Conservation (phyloP, 2,329 filamentous ascomycete genomes). For the Pleomassaria siparia region DNA sequence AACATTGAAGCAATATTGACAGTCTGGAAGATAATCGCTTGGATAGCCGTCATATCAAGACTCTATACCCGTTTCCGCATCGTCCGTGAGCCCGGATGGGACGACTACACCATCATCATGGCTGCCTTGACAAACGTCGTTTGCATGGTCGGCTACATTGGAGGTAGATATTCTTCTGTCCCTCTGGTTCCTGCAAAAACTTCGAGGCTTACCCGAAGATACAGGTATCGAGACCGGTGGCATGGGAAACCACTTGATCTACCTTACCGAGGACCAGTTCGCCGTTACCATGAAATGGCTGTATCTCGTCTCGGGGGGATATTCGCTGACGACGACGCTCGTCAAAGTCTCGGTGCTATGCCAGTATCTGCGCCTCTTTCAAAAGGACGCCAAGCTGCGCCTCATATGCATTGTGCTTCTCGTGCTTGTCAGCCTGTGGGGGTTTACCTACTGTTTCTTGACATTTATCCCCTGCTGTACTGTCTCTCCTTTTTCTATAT, state of each 20-base stretch:
- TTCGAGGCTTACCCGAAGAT: conserved; percentile 3
- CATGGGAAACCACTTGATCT: conserved; percentile 33
- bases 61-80: conserved; percentile 29
- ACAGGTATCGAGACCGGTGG: conserved; percentile 30
- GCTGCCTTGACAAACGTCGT: conserved; percentile 26
- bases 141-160: conserved; percentile 21
- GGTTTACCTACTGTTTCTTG: conserved; percentile 28
- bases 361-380: conserved; percentile 39
- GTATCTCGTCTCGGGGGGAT: conserved; percentile 29
- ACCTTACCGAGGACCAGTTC: conserved; percentile 13
- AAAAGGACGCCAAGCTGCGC: conserved; percentile 18
- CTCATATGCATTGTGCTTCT: conserved; percentile 18
- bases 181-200: background rate
- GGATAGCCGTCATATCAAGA: conserved; percentile 27
- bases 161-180: conserved; percentile 12
- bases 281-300: conserved; percentile 21
- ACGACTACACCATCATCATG: conserved; percentile 37
- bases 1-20: conserved; percentile 1
- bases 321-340: conserved; percentile 29
- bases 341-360: conserved; percentile 39
- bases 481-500: too few species aligned
- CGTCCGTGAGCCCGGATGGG: conserved; percentile 34
- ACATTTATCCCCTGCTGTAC: conserved; percentile 19
- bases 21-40: conserved; percentile 22
- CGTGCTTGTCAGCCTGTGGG: conserved; percentile 25